These are phyloP conservation scores for Populus hybrid DNA, from an alignment of 441 rosid genomes.

Conservation along the genomic window DNA sequence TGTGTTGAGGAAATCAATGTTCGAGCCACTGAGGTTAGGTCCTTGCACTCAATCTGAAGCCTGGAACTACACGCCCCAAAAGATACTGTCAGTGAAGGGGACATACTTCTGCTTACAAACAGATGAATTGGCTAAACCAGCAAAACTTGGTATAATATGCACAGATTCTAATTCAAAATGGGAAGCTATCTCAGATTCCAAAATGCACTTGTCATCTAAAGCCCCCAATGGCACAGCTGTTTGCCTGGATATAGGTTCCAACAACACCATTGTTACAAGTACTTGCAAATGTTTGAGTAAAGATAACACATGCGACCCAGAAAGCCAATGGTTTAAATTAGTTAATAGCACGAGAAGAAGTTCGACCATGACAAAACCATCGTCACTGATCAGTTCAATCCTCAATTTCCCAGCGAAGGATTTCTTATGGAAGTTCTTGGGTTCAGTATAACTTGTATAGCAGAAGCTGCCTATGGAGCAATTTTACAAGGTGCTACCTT, in stretches of 20 bases:
- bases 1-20: too few species aligned
- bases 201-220: constrained; percentile 63
- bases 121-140: constrained; percentile 38
- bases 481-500: neutral
- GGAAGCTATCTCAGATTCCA: constrained; percentile 62
- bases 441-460: neutral
- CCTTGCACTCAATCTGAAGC: too few species aligned
- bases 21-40: too few species aligned
- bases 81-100: too few species aligned
- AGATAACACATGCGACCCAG: constrained; percentile 59
- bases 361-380: constrained; percentile 12
- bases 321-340: constrained; percentile 86
- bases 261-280: constrained; percentile 39
- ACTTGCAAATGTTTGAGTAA: constrained; percentile 57
- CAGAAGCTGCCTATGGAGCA: neutral
- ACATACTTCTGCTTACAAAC: too few species aligned
- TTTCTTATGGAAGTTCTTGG: constrained; percentile 14
- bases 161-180: constrained; percentile 47
- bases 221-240: constrained; percentile 36
- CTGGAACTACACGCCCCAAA: too few species aligned
- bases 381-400: constrained; percentile 17
- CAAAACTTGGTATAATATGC: constrained; percentile 44
- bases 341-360: constrained; percentile 68
- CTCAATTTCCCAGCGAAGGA: constrained; percentile 24
- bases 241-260: constrained; percentile 66